phyloP scores from a whole-genome alignment of 2,329 filamentous ascomycete species.

The Scorias spongiosa region DNA sequence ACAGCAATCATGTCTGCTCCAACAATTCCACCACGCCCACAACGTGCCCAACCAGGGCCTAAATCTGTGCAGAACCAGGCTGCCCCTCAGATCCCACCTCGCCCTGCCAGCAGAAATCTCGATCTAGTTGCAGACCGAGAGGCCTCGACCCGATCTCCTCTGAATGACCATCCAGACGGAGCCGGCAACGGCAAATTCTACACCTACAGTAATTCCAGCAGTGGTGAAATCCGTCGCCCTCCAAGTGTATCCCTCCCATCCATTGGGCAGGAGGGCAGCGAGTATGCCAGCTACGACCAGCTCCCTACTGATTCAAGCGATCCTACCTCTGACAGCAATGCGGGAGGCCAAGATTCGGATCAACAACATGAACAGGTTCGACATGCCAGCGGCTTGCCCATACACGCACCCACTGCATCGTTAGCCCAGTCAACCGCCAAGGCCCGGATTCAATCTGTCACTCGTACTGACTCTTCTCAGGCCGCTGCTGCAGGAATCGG shows the following conservation, averaged over 20 bases:
- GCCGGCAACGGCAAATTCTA: slow-evolving; percentile 20
- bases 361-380: slow-evolving; percentile 51
- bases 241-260: slow-evolving; percentile 70
- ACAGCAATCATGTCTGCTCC: slow-evolving; percentile 35
- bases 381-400: slow-evolving; percentile 64
- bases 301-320: slow-evolving; percentile 19
- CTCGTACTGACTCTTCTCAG: slow-evolving; percentile 77
- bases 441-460: slow-evolving; percentile 67
- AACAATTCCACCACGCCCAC: slow-evolving; percentile 47
- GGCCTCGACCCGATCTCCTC: slow-evolving; percentile 69
- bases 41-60: slow-evolving; percentile 33
- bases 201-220: slow-evolving; percentile 17
- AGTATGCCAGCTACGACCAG: slow-evolving; percentile 55
- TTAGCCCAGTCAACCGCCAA: slow-evolving; percentile 69
- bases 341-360: slow-evolving; percentile 2
- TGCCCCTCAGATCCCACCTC: slow-evolving; percentile 62
- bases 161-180: slow-evolving; percentile 52
- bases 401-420: slow-evolving; percentile 80
- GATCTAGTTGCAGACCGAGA: slow-evolving; percentile 65
- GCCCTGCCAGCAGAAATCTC: slow-evolving; percentile 54
- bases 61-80: slow-evolving; percentile 30
- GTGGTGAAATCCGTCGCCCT: slow-evolving; percentile 40
- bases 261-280: slow-evolving; percentile 75
- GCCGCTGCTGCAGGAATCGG: slow-evolving; percentile 77
- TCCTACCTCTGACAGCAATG: slow-evolving; percentile 18